Conservation (phyloP, 2,329 filamentous ascomycete genomes). For the Grosmannia penicillata region DNA sequence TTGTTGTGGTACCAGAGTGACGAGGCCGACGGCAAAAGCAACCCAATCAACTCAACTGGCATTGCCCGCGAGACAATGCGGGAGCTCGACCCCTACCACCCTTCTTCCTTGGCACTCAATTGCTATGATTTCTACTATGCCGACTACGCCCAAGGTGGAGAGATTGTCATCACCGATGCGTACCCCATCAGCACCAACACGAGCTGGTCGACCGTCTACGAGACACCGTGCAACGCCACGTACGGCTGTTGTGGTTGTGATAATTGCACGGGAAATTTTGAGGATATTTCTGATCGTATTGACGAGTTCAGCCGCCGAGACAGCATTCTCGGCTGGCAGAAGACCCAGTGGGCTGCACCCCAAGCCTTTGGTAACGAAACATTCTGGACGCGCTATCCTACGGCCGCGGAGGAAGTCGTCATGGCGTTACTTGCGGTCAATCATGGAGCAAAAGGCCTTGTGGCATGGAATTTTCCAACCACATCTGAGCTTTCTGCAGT, state of each 20-base stretch:
- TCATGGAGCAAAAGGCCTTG: background rate
- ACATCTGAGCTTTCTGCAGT: background rate
- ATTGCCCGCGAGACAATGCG: background rate
- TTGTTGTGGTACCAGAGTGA: conserved; percentile 1
- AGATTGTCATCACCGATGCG: background rate
- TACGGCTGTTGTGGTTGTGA: conserved; percentile 1
- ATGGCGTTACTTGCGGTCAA: background rate
- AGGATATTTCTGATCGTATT: background rate
- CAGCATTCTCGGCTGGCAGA: background rate
- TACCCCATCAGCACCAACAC: conserved; percentile 2
- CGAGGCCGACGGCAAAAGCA: background rate
- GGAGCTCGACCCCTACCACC: background rate
- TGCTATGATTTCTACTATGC: conserved; percentile 1
- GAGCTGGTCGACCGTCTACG: background rate
- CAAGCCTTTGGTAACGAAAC: conserved; percentile 1
- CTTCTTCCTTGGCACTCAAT: background rate
- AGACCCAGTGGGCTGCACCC: background rate
- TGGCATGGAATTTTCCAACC: background rate
- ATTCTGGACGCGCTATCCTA: background rate
- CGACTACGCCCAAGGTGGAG: background rate
- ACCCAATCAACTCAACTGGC: background rate
- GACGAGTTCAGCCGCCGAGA: background rate
- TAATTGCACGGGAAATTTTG: background rate
- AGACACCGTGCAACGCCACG: background rate
- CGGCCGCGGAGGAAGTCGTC: background rate